phyloP scores from a whole-genome alignment of 1,284 basidiomycete genomes.

The Takashimella koratensis region DNA sequence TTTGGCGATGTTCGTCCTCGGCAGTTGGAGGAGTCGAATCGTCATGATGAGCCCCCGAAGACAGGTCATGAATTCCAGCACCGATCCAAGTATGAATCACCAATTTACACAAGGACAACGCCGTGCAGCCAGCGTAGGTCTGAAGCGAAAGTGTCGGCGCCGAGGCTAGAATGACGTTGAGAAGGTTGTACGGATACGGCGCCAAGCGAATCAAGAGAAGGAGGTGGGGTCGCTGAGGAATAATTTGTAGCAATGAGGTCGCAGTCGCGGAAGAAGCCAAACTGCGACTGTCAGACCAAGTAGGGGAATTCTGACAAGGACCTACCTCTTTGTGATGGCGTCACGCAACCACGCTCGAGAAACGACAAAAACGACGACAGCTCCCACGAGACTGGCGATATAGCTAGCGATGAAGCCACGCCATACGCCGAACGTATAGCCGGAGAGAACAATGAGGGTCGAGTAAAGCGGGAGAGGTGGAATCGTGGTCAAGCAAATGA shows the following conservation, averaged over 20 bases:
- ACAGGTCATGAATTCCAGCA: constrained; percentile 38
- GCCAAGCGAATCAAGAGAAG: constrained; percentile 53
- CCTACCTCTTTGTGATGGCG: constrained; percentile 38
- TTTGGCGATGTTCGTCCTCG: constrained; percentile 19
- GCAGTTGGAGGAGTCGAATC: background rate
- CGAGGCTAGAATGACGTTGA: constrained; percentile 55
- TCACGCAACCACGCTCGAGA: constrained; percentile 40
- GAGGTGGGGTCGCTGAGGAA: constrained; percentile 48
- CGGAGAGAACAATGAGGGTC: constrained; percentile 53
- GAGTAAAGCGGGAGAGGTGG: constrained; percentile 55
- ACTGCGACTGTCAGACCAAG: no score
- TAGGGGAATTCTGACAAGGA: background rate
- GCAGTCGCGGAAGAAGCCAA: constrained; percentile 38
- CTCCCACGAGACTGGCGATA: constrained; percentile 50
- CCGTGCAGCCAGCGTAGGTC: constrained; percentile 53
- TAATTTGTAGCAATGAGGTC: constrained; percentile 40
- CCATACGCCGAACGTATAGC: constrained; percentile 54
- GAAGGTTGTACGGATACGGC: constrained; percentile 55
- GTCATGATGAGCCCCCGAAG: constrained; percentile 11
- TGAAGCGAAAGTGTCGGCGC: constrained; percentile 49
- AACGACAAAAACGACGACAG: constrained; percentile 51
- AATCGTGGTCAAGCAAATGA: constrained; percentile 48
- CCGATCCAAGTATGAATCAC: constrained; percentile 46
- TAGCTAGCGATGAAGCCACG: constrained; percentile 53
- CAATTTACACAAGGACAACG: constrained; percentile 52